Evolutionary conservation across 768 basidiomycete genomes (phyloP).

Genomic region (Termitomyces sp.): DNA sequence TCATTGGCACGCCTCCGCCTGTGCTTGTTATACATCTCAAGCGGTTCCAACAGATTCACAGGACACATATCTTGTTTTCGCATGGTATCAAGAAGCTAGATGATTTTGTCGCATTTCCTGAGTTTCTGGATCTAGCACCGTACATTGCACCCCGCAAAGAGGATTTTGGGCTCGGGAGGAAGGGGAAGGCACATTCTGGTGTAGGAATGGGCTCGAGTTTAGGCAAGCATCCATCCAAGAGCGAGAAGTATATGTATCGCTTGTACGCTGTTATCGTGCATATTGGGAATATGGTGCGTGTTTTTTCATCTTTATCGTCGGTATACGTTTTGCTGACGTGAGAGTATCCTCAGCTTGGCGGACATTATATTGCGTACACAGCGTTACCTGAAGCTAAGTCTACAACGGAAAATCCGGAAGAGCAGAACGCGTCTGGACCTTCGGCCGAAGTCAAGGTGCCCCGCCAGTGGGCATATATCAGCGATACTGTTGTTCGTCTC

Average conservation of each 20-base stretch:
- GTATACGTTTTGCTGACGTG: slow-evolving; percentile 6
- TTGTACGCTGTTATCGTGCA: slow-evolving; percentile 84
- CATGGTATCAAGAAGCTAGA: slow-evolving; percentile 86
- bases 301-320: background rate
- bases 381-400: slow-evolving; percentile 52
- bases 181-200: slow-evolving; percentile 22
- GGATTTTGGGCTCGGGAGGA: slow-evolving; percentile 55
- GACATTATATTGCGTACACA: slow-evolving; percentile 86
- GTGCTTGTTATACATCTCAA: slow-evolving; percentile 92
- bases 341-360: slow-evolving; percentile 58
- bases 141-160: slow-evolving; percentile 82
- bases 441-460: slow-evolving; percentile 20
- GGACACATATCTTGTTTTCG: slow-evolving; percentile 59
- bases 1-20: slow-evolving; percentile 82
- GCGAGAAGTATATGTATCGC: slow-evolving; percentile 55
- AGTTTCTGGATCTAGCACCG: slow-evolving; percentile 78
- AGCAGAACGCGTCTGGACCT: background rate
- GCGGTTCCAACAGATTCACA: slow-evolving; percentile 85
- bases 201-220: slow-evolving; percentile 12
- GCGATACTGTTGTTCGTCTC: slow-evolving; percentile 82
- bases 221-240: slow-evolving; percentile 7
- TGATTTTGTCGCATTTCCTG: slow-evolving; percentile 88
- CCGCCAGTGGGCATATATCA: slow-evolving; percentile 89
- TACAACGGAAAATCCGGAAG: slow-evolving; percentile 5
- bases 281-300: slow-evolving; percentile 80